Evolutionary conservation across 1,284 basidiomycete genomes (phyloP).

Genomic region (Leccinum pachyderme): DNA sequence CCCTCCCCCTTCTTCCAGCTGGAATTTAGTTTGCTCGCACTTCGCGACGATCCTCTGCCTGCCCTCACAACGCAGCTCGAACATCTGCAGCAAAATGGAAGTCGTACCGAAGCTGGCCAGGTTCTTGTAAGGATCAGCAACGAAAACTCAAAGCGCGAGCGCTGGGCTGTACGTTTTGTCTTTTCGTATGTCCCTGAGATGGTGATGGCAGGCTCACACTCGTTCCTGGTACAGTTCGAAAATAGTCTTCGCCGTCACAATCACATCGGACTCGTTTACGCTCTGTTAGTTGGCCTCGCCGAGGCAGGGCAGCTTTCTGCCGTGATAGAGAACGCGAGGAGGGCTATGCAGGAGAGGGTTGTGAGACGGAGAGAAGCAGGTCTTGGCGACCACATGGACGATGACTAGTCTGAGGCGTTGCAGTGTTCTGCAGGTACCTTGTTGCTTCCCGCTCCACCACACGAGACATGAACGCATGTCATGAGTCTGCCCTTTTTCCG

Average conservation of each 20-base stretch:
- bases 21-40: conserved; percentile 87
- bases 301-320: conserved; percentile 56
- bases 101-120: conserved; percentile 48
- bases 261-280: conserved; percentile 77
- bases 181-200: neutral
- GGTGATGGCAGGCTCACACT: neutral
- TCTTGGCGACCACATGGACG: conserved; percentile 27
- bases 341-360: conserved; percentile 32
- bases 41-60: conserved; percentile 79
- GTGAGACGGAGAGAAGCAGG: conserved; percentile 28
- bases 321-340: conserved; percentile 44
- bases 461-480: neutral
- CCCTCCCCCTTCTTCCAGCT: conserved; percentile 46
- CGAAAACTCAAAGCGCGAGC: conserved; percentile 74
- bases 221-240: conserved; percentile 56
- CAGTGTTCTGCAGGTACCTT: conserved; percentile 3
- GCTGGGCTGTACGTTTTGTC: conserved; percentile 68
- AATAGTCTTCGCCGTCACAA: conserved; percentile 82
- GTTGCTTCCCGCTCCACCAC: conserved; percentile 1
- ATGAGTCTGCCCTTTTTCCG: neutral
- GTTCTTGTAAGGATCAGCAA: conserved; percentile 64
- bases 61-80: conserved; percentile 58
- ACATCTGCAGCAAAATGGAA: conserved; percentile 44
- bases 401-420: conserved; percentile 20
- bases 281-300: conserved; percentile 64